Evolutionary conservation across 306 rosid genomes (phyloP), one percentile per base, ranked within the genome.

Genomic region (Acacia confusa): DNA sequence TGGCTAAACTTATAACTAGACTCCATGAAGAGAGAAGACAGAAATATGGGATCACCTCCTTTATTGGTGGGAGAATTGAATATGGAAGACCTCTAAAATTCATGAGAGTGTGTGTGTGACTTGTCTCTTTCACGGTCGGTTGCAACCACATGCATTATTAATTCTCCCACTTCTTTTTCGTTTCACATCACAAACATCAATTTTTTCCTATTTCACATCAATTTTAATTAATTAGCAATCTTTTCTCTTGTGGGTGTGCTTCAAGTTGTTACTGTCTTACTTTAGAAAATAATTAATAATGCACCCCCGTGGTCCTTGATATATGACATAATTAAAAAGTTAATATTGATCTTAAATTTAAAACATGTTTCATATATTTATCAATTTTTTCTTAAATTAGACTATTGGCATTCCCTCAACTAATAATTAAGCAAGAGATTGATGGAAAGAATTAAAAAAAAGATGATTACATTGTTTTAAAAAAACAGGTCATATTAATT

Each of bases 21-120:
- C 52, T 11, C 15, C 15, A 44, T 44, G 3, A 6, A 50, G 19
- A 50, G 55, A 50, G 0, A 6, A 53, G 27, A 53, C 61, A 53
- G 12, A 20, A 4, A 25, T 11, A 60, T 60, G 66, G 32, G 64
- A 48, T 87, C 93, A 84, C 93, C 94, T 89, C 92, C 85, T 27
- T 83, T 90, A 45, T 84, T 44, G 94, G 75, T 89, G 89, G 87
- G 11, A 77, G 80, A 81, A 77, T 86, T 78, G 38, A 50, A 73
- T 69, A 69, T 24, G 40, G 11, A 70, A 79, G 43, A 13, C 43
- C 43, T 10, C 41, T 52, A 36, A 2, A 55, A 55, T 55, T 55
- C n/a, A 15, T 77, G 32, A 38, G 19, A 9, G 15, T 41, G 32
- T n/a, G 12, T 22, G 34, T 32, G 73, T 71, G 12, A 15, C 0